phyloP scores from a whole-genome alignment of 2,329 filamentous ascomycete species.

The Neophaeococcomyces mojaviensis region DNA sequence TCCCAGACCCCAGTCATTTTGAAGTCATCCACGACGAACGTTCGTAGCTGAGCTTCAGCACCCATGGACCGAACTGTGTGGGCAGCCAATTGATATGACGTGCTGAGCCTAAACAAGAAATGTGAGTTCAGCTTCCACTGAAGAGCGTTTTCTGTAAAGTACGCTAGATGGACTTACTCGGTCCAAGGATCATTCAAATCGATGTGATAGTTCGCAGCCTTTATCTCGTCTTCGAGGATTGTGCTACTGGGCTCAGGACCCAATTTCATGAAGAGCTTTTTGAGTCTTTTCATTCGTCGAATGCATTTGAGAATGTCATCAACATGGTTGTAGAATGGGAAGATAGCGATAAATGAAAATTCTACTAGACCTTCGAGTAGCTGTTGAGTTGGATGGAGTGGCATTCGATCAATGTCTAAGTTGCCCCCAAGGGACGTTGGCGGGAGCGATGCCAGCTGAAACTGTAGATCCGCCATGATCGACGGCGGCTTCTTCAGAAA shows the following conservation, averaged over 20 bases:
- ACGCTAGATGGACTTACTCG: constrained; percentile 35
- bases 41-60: constrained; percentile 11
- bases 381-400: constrained; percentile 10
- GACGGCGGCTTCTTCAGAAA: constrained; percentile 58
- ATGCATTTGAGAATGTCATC: constrained; percentile 39
- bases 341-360: constrained; percentile 57
- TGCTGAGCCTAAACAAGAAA: constrained; percentile 26
- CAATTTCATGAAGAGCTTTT: constrained; percentile 49
- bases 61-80: constrained; percentile 25
- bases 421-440: no score
- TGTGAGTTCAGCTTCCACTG: neutral
- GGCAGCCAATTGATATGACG: constrained; percentile 42
- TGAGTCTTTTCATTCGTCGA: constrained; percentile 43
- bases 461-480: constrained; percentile 46
- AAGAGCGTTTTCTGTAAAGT: no score
- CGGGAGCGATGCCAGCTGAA: neutral
- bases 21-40: constrained; percentile 19
- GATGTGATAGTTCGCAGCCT: constrained; percentile 26
- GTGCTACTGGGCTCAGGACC: constrained; percentile 33
- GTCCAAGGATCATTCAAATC: constrained; percentile 44
- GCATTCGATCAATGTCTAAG: neutral
- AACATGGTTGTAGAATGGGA: constrained; percentile 58
- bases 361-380: constrained; percentile 39
- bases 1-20: constrained; percentile 15
- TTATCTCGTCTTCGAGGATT: constrained; percentile 32